Evolutionary conservation across 768 basidiomycete species (phyloP), one percentile per base, ranked within the genome.

Genomic region (Mycena rosella): DNA sequence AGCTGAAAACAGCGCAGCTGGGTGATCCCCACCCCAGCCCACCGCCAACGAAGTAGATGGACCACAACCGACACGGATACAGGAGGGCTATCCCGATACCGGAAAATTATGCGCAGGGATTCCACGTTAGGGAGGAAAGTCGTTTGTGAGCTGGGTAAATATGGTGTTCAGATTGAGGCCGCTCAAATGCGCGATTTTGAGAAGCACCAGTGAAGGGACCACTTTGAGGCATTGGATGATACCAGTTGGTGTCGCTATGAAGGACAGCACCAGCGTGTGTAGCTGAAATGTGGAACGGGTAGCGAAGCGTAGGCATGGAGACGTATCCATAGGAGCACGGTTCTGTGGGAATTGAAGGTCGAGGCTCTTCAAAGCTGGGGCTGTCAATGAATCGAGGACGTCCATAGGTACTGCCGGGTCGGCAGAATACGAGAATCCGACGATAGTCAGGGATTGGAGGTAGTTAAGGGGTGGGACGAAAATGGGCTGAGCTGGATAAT

Each of bases 111-210:
- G 15, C 58, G 55, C 9, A 57, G 14, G 26, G 54, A 48, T 64
- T 65, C 64, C 22, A 65, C 15, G 15, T n/a, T 65, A 3, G 63
- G 55, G n/a, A 65, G 56, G 22, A 65, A 34, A 8, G 48, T 22
- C 5, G 7, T 38, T 51, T 5, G 30, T 36, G 2, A 65, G 20
- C 30, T 59, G 26, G n/a, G 48, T 5, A n/a, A 52, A 59, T 4
- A 65, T 9, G 17, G 6, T 7, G 24, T 24, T 27, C n/a, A 57
- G 51, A 11, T 57, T 15, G 36, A 7, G 5, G 24, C 20, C 5
- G 27, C 22, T 30, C 22, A 14, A 40, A 2, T 49, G 38, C 11
- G 34, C 8, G 34, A 59, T 17, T 27, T 30, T 26, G 3, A 66
- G 48, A 32, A 51, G 45, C 9, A 53, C 49, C 18, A 65, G 56